A percentile compares a stretch with the other conserved stretches of the same genome.
Conservation (phyloP, 257 asterid genomes). For the Apocynum venetum region DNA sequence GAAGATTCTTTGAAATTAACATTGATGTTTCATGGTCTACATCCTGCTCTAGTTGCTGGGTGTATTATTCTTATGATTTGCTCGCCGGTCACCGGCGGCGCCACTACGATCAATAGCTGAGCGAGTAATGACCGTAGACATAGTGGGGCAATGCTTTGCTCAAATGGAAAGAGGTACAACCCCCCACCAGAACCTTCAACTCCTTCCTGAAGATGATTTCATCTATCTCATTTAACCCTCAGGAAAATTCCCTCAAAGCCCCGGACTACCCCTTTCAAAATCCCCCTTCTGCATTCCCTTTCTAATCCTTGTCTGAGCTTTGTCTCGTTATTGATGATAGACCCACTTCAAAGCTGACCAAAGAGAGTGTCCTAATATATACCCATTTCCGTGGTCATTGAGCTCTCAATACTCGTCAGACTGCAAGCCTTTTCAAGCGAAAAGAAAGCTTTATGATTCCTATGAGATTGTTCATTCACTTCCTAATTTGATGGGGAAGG, state of each 20-base stretch:
- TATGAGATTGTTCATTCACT: conserved; percentile 61
- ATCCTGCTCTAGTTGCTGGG: too few species aligned
- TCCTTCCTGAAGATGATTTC: conserved; percentile 63
- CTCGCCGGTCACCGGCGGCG: too few species aligned
- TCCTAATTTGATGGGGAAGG: conserved; percentile 65
- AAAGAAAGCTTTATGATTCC: conserved; percentile 69
- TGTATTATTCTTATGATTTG: too few species aligned
- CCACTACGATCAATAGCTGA: too few species aligned
- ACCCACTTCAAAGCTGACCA: conserved; percentile 40
- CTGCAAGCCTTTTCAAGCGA: conserved; percentile 71
- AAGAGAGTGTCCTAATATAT: conserved; percentile 31
- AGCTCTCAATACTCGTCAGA: conserved; percentile 56
- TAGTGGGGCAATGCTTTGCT: conserved; percentile 24
- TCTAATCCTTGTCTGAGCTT: conserved; percentile 36
- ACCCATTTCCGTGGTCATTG: conserved; percentile 54
- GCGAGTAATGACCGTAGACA: too few species aligned
- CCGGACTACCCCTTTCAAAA: conserved; percentile 53
- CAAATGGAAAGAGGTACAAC: conserved; percentile 47
- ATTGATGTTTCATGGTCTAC: too few species aligned
- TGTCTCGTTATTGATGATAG: conserved; percentile 74
- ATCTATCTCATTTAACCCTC: conserved; percentile 68
- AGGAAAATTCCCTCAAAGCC: conserved; percentile 61
- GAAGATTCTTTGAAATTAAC: too few species aligned
- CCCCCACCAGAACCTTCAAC: conserved; percentile 46
- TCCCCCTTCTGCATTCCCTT: conserved; percentile 54